Evolutionary conservation across 1,139 yeast species (phyloP), one percentile per base, ranked within the genome.

Genomic region (Pichia sp.): DNA sequence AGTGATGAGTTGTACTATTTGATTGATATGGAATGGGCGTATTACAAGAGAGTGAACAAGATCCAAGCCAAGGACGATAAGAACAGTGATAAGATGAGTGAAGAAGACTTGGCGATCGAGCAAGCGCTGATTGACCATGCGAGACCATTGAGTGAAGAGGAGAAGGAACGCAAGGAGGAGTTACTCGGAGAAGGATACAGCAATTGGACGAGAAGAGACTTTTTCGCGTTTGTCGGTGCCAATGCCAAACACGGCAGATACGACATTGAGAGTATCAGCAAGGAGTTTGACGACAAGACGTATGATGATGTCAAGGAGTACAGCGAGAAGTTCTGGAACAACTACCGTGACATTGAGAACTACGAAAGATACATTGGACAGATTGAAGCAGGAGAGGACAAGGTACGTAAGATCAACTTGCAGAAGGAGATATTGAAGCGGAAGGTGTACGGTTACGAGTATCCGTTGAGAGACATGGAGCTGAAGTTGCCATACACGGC

Each of bases 331-430:
- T 85, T 85, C 60, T 85, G 95, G 95, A 55, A 67, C 32, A 75
- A 77, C 49, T 82, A 77, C 58, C 68, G 77, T 47, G 81, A 79
- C 49, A 81, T 85, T 50, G 93, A 85, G 30, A 91, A 90, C 4
- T 79, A 79, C 61, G 95, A 85, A 56, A 73, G 82, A 55, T 82
- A 79, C 56, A 67, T 85, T 40, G 71, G 71, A 36, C 85, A 79
- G 53, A 84, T 85, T 53, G 93, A 85, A 62, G 69, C 71, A n/a
- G 95, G 93, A 17, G 95, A 85, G 60, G 90, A 84, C 34, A 83
- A 76, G 60, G 73, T 83, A 12, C 34, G 68, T 76, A 50, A 78
- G 55, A 59, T 73, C 11, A 79, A 76, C 57, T 61, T 81, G 30
- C 90, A 84, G 56, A 82, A 80, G 59, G 90, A 83, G 62, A 76